Evolutionary conservation across 805 yeast species (phyloP).

Genomic region (Ogataea trehalophila): DNA sequence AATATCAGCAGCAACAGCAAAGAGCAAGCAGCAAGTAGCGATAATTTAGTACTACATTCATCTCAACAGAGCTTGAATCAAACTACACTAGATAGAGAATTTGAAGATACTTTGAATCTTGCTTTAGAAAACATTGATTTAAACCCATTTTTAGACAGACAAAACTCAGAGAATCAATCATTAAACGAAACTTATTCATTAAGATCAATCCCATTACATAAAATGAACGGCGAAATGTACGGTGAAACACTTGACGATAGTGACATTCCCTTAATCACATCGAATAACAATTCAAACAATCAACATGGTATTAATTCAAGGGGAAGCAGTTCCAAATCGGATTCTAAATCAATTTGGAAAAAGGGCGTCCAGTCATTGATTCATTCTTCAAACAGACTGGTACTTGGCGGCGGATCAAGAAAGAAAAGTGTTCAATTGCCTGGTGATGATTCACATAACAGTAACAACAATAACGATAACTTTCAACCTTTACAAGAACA

Average conservation of each 20-base stretch:
- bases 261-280: conserved; percentile 23
- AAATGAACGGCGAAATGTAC: conserved; percentile 22
- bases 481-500: conserved; percentile 11
- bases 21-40: not conserved
- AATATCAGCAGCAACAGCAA: not conserved
- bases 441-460: conserved; percentile 15
- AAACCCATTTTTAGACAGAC: conserved; percentile 23
- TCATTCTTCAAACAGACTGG: conserved; percentile 24
- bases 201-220: conserved; percentile 29
- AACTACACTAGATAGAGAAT: conserved; percentile 50
- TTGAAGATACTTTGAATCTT: conserved; percentile 61
- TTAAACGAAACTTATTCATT: conserved; percentile 24
- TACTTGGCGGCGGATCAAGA: conserved; percentile 15
- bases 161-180: conserved; percentile 28
- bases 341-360: conserved; percentile 26
- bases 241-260: conserved; percentile 21
- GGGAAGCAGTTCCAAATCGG: conserved; percentile 15
- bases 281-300: conserved; percentile 5
- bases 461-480: not conserved
- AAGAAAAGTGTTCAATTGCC: conserved; percentile 26
- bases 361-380: conserved; percentile 25
- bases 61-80: conserved; percentile 31
- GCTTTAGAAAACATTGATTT: conserved; percentile 53
- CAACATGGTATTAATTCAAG: conserved; percentile 6
- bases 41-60: conserved; percentile 4